Base-by-base conservation (phyloP, 1,284 basidiomycete genomes). In the Marasmius tenuissimus region DNA sequence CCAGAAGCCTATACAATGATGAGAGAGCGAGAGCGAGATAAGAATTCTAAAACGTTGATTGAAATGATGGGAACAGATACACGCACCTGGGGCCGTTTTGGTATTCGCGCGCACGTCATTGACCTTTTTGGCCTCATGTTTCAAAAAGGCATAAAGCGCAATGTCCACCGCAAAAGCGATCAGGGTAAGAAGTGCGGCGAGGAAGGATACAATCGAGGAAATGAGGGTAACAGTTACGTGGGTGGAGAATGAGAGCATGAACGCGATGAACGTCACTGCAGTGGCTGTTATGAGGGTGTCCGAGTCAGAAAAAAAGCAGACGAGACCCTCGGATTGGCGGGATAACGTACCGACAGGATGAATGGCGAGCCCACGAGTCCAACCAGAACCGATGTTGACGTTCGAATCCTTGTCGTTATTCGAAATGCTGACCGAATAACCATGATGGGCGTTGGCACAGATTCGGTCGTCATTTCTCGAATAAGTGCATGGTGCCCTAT, bases 91-190 rank as follows among this genome's bases (percentile, higher is more conserved):
- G 12, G 79, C 85, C n/a, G 87, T 80, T 61, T 76, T 75, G 11
- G 86, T 87, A 42, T 72, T 73, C 3, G 76, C 75, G 33, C 64
- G 66, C 20, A 82, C 75, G 57, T 77, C 77, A 34, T 72, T 65
- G 18, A 91, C 76, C 57, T 82, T 78, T 53, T 73, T 71, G 63
- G 87, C 78, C 66, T 86, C 74, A 62, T 86, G 78, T 69, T 83
- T 85, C 58, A 88, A 80, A 62, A 80, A 85, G 1, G 78, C 85
- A 67, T 78, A 88, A 16, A 93, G 81, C n/a, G 88, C 87, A 66
- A 93, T 87, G 71, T 93, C 89, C 69, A 88, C 83, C 40, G 81
- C 81, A 70, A 92, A 91, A 1, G 89, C 86, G 64, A 92, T 82
- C 60, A 92, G 76, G 6, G 88, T 83, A 57, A 92, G 67, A 37